Evolutionary conservation across 1,139 yeast species (phyloP).

Genomic region (Yamadazyma siamensis): DNA sequence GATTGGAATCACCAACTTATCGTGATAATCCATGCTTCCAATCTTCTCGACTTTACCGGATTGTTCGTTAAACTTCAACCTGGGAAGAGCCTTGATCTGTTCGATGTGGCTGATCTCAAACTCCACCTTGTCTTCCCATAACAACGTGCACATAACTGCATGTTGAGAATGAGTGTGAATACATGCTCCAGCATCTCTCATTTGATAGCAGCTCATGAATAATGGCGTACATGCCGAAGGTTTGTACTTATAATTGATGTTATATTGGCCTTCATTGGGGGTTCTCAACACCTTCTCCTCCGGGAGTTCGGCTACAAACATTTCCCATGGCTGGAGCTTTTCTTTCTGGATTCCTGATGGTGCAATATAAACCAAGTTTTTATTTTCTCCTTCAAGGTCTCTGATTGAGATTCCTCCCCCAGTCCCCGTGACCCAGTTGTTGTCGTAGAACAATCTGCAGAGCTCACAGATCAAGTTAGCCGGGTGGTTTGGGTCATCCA

Average conservation of each 20-base stretch:
- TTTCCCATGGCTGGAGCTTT: slow-evolving; percentile 73
- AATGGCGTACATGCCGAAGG: slow-evolving; percentile 94
- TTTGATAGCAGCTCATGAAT: slow-evolving; percentile 70
- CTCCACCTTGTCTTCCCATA: slow-evolving; percentile 58
- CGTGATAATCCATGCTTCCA: slow-evolving; percentile 70
- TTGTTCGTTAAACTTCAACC: slow-evolving; percentile 24
- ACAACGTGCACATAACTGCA: slow-evolving; percentile 77
- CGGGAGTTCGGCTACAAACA: slow-evolving; percentile 69
- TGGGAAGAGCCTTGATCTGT: slow-evolving; percentile 89
- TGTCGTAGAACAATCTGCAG: slow-evolving; percentile 71
- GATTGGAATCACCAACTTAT: slow-evolving; percentile 79
- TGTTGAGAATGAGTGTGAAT: slow-evolving; percentile 91
- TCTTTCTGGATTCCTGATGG: slow-evolving; percentile 97
- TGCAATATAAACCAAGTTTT: slow-evolving; percentile 66
- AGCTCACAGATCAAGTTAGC: slow-evolving; percentile 83
- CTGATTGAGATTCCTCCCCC: slow-evolving; percentile 92
- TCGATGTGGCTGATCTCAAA: slow-evolving; percentile 80
- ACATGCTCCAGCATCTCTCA: slow-evolving; percentile 84
- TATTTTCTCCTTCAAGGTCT: slow-evolving; percentile 44
- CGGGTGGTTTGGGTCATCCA: slow-evolving; percentile 63
- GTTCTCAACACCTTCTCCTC: slow-evolving; percentile 54
- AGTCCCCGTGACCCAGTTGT: slow-evolving; percentile 94
- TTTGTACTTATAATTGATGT: slow-evolving; percentile 51
- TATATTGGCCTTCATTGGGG: slow-evolving; percentile 50
- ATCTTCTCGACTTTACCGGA: slow-evolving; percentile 52